A percentile compares a stretch with the other conserved stretches of the same genome.
Conservation (phyloP, 495 filamentous ascomycete genomes). For the Lasiosphaeria miniovina region DNA sequence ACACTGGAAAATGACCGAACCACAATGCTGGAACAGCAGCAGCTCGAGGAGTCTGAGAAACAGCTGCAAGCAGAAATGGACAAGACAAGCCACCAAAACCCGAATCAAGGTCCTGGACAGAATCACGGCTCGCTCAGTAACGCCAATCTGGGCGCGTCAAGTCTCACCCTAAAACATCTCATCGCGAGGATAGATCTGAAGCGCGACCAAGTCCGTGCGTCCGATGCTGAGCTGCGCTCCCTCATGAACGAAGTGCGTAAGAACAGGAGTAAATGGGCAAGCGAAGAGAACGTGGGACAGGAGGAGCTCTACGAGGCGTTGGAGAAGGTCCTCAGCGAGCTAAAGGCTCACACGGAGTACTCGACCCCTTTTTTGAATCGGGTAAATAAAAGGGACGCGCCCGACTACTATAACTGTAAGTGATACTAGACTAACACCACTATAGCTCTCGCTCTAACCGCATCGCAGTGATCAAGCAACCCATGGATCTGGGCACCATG, state of each 20-base stretch:
- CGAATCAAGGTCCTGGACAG: conserved; percentile 46
- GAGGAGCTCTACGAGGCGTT: conserved; percentile 96
- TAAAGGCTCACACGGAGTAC: conserved; percentile 95
- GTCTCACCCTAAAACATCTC: conserved; percentile 90
- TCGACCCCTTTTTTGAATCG: conserved; percentile 87
- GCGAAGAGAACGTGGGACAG: conserved; percentile 92
- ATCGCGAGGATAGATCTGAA: conserved; percentile 93
- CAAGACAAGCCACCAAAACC: conserved; percentile 50
- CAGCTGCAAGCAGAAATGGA: conserved; percentile 94
- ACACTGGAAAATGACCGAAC: conserved; percentile 92
- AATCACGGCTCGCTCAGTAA: conserved; percentile 83
- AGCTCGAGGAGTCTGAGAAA: conserved; percentile 91
- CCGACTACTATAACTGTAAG: conserved; percentile 88
- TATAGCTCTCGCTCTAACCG: conserved; percentile 22
- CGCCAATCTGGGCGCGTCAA: conserved; percentile 95
- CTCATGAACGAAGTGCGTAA: conserved; percentile 97
- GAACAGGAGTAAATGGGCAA: conserved; percentile 98
- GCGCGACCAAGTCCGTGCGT: conserved; percentile 80
- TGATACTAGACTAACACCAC: conserved; percentile 7
- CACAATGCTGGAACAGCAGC: conserved; percentile 96
- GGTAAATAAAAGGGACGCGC: conserved; percentile 94
- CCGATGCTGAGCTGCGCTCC: conserved; percentile 84
- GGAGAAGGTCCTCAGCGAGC: conserved; percentile 91
- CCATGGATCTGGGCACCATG: conserved; percentile 97
- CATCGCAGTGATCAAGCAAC: conserved; percentile 80